Evolutionary conservation across 805 yeast species (phyloP).

Genomic region (Naumovozyma baii): DNA sequence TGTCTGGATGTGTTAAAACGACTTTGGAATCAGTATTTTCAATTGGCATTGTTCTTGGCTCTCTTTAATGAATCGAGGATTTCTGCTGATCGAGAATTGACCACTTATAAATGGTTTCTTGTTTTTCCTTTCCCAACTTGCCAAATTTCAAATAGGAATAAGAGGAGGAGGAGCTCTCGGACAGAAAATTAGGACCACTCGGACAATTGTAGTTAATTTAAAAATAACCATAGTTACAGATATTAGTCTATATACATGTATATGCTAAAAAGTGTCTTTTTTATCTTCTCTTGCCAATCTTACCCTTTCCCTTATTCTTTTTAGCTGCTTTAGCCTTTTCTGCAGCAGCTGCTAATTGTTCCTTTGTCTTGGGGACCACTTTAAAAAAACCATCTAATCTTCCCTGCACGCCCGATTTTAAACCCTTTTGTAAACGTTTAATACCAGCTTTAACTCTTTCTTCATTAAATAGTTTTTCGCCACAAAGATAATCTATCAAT

Average conservation of each 20-base stretch:
- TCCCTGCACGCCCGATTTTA: slow-evolving; percentile 81
- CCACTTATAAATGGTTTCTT: too few species aligned
- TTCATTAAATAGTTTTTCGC: slow-evolving; percentile 84
- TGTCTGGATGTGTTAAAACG: slow-evolving; percentile 44
- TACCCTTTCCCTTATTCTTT: slow-evolving; percentile 15
- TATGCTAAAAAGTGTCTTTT: too few species aligned
- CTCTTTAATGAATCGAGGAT: too few species aligned
- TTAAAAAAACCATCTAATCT: slow-evolving; percentile 87
- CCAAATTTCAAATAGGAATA: slow-evolving; percentile 10
- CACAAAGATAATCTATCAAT: slow-evolving; percentile 70
- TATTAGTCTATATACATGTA: too few species aligned
- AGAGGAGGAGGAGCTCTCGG: too few species aligned
- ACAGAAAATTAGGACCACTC: too few species aligned
- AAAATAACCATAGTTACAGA: too few species aligned
- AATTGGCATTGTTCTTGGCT: slow-evolving; percentile 43
- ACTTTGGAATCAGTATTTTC: slow-evolving; percentile 59
- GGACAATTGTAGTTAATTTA: too few species aligned
- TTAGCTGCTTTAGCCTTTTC: slow-evolving; percentile 26
- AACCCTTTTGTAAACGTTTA: slow-evolving; percentile 70
- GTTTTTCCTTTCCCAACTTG: slow-evolving; percentile 1
- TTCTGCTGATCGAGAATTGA: too few species aligned
- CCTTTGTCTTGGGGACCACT: slow-evolving; percentile 46
- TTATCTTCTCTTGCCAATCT: slow-evolving; percentile 18
- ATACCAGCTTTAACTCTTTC: slow-evolving; percentile 86
- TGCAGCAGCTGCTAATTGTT: slow-evolving; percentile 31